Evolutionary conservation across 768 basidiomycete genomes (phyloP), one percentile per base, ranked within the genome.

Genomic region (Rhizopogon rudus): DNA sequence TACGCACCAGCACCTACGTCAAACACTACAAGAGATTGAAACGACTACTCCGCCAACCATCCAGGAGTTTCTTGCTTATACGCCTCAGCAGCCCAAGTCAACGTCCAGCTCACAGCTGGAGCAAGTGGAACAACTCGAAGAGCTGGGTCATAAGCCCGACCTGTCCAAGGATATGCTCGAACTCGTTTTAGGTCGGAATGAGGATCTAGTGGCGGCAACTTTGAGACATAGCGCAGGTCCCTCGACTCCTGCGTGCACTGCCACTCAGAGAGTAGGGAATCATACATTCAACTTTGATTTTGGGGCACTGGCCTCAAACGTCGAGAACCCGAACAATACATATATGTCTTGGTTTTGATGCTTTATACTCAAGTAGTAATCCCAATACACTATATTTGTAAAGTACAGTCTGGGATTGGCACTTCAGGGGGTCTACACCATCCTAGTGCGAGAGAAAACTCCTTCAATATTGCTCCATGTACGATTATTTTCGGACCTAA

Each of bases 261-360:
- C 68, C 42, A 59, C 60, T 0, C 68, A 71, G 49, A 67, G 84
- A 37, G 77, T 86, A 40, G 77, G 75, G 42, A 77, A 78, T 59
- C 77, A 81, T 53, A 76, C 75, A 35, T 81, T 82, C 60, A 83
- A 85, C 66, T 81, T 84, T 62, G 83, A 84, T 57, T 75, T 83
- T 61, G 84, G 84, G 5, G 83, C 81, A 20, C 63, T 86, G 57
- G 79, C 75, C 29, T 73, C 75, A 44, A 77, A 80, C 44, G 69
- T 81, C 56, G 81, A 80, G 60, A 82, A 79, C 60, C 84, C 82
- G 37, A 81, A 80, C 54, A 70, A 71, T 52, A 70, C 68, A 39
- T 85, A 82, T 64, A 85, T 86, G 84, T 82, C 83, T 22, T 86
- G 84, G 84, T 86, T 86, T 62, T 85, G 71, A 68, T 17, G 25